phyloP scores from a whole-genome alignment of 768 basidiomycete genomes.

The Fomitopsis serialis region DNA sequence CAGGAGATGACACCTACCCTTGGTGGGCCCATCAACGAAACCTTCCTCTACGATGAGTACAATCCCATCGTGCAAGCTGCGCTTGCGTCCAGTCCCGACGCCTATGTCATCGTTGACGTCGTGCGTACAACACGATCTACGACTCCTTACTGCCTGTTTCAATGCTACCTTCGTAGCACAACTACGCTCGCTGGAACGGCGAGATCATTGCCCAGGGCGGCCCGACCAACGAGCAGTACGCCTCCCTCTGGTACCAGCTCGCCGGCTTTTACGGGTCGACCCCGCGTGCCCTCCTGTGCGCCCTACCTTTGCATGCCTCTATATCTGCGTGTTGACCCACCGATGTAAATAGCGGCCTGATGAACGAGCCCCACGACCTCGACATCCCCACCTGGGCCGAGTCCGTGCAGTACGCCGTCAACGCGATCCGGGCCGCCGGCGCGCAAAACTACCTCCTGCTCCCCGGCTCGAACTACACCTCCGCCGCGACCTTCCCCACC shows the following conservation, averaged over 20 bases:
- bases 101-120: constrained; percentile 47
- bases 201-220: constrained; percentile 36
- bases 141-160: not conserved
- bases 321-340: not conserved
- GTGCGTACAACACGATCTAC: constrained; percentile 16
- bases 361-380: constrained; percentile 47
- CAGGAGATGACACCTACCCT: constrained; percentile 46
- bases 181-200: constrained; percentile 57
- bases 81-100: constrained; percentile 33
- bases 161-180: constrained; percentile 31
- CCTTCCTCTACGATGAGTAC: constrained; percentile 37
- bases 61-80: constrained; percentile 45
- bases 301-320: constrained; percentile 12
- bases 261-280: constrained; percentile 33
- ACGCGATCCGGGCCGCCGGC: constrained; percentile 37
- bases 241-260: constrained; percentile 35
- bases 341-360: constrained; percentile 25
- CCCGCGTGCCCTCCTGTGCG: constrained; percentile 29
- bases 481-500: constrained; percentile 32
- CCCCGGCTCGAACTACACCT: constrained; percentile 37
- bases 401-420: constrained; percentile 35
- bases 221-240: constrained; percentile 36
- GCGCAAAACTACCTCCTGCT: constrained; percentile 38
- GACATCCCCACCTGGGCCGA: constrained; percentile 29
- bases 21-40: constrained; percentile 40